Base-by-base conservation (phyloP, 2,329 filamentous ascomycete species). In the Cladosporium sp. region DNA sequence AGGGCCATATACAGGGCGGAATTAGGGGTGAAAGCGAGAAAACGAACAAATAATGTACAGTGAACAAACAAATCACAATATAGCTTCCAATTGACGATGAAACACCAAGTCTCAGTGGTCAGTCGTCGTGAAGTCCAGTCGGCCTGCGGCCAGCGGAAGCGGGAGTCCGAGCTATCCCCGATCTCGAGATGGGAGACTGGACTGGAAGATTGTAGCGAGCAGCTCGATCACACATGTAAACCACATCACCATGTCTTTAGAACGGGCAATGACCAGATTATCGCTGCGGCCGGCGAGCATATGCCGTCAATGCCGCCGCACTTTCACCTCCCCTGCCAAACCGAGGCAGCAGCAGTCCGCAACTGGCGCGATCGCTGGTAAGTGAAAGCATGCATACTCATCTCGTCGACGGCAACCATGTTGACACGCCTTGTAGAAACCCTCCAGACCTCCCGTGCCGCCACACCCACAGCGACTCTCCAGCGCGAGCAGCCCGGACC, bases 231-330 rank as follows among this genome's bases (percentile, higher is more conserved):
- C 39, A 44, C 32, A 29, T 27, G 1, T 22, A 36, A 6, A 36
- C 18, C 42, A 18, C 24, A 22, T 49, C 30, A 50, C 17, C 43
- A 66, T 66, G 64, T 61, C 64, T 22, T 57, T 65, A 32, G 59
- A 64, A 51, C 50, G 50, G 20, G 58, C 61, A 22, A 61, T 66
- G 47, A 49, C 50, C 29, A 56, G 61, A 11, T 56, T 66, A 32
- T 49, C 61, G 4, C 45, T 66, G 9, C 53, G 52, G 29, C 55
- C 57, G 22, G 50, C 52, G n/a, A 51, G 54, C 9, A 30, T 61
- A 12, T 65, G 62, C 51, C 57, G 48, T 15, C 59, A 64, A 55
- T 66, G 63, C 36, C 56, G 60, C 13, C 52, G 62, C 34, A 54
- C 56, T 3, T 54, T 63, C 42, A 51, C 55, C 17, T 58, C 60